phyloP scores from a whole-genome alignment of 345 rosid species.

The Mercurialis annua region DNA sequence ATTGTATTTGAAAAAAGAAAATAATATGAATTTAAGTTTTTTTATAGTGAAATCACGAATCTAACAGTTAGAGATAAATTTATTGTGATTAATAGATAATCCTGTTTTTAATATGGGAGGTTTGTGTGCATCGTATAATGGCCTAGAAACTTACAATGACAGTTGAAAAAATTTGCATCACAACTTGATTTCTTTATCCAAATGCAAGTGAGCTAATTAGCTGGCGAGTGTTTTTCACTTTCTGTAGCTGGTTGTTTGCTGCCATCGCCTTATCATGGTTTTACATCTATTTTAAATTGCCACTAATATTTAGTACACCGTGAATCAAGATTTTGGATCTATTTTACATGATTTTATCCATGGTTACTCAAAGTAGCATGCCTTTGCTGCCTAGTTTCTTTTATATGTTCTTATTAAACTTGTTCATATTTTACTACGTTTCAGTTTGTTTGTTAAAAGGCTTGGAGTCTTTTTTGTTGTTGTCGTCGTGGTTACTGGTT shows the following conservation, averaged over 20 bases:
- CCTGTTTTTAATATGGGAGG: neutral
- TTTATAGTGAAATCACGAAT: neutral
- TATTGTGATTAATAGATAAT: neutral
- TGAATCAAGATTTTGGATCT: too few species aligned
- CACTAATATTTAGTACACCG: too few species aligned
- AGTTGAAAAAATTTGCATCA: neutral
- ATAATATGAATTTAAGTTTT: too few species aligned
- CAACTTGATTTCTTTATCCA: neutral
- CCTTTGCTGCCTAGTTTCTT: neutral
- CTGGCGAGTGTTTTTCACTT: neutral
- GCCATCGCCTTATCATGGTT: neutral
- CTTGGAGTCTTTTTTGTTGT: neutral
- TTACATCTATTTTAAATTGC: neutral
- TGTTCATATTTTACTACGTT: too few species aligned
- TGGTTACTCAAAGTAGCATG: too few species aligned
- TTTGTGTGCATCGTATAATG: neutral
- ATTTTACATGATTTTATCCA: too few species aligned
- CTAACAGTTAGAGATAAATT: neutral
- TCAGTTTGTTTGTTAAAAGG: too few species aligned
- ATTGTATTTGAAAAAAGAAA: neutral
- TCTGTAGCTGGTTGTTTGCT: neutral
- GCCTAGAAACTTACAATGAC: neutral
- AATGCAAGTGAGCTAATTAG: neutral
- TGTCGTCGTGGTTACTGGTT: too few species aligned
- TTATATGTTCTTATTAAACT: too few species aligned